phyloP scores from a whole-genome alignment of 306 rosid species.

The Cucurbita argyrosperma region DNA sequence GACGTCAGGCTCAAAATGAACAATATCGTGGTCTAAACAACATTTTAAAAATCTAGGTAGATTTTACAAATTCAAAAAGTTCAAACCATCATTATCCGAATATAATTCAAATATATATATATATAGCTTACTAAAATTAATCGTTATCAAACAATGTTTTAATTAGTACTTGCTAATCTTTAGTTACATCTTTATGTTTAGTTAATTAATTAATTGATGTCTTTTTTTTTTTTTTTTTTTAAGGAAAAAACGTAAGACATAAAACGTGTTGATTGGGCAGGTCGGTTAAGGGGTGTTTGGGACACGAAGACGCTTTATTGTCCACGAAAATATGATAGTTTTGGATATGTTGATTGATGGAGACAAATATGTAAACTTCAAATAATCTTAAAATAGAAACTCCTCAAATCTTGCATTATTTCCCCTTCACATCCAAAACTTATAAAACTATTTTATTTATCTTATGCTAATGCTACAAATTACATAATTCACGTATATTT shows the following conservation, averaged over 20 bases:
- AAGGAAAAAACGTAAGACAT: background rate
- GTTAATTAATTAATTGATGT: background rate
- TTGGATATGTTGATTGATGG: background rate
- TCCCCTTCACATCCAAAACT: background rate
- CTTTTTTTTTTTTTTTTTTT: background rate
- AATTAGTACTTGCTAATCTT: background rate
- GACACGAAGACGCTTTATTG: background rate
- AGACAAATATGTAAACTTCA: background rate
- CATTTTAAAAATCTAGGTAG: too few species aligned
- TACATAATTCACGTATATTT: too few species aligned
- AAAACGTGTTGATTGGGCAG: background rate
- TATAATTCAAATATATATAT: too few species aligned
- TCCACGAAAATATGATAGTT: background rate
- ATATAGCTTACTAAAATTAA: background rate
- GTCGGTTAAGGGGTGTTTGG: background rate
- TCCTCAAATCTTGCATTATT: background rate
- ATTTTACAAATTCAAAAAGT: too few species aligned
- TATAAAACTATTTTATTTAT: too few species aligned
- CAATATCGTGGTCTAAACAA: too few species aligned
- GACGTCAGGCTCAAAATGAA: too few species aligned
- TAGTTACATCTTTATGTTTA: background rate
- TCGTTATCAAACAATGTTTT: background rate
- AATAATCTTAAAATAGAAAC: constrained; percentile 5
- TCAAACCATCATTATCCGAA: too few species aligned
- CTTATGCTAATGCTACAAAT: too few species aligned